These are phyloP conservation scores for Oxyria digyna DNA, from an alignment of 148 eudicot genomes.

Conservation along the genomic window DNA sequence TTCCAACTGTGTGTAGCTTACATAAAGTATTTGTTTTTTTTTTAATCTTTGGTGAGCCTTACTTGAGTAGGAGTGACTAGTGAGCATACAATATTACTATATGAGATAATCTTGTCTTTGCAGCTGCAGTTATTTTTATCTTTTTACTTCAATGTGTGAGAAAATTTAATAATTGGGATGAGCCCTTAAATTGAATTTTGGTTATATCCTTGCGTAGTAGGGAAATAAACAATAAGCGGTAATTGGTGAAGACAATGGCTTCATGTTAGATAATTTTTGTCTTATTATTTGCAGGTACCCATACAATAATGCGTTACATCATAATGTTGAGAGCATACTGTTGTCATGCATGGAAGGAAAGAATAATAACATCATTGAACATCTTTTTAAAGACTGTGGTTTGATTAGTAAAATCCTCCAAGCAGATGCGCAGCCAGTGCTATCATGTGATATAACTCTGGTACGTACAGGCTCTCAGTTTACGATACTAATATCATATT, in stretches of 20 bases:
- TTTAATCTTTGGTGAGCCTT: background rate
- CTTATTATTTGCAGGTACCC: constrained; percentile 50
- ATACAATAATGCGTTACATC: constrained; percentile 83
- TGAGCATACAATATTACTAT: background rate
- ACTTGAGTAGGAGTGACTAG: background rate
- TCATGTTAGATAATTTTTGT: background rate
- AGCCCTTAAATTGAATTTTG: background rate
- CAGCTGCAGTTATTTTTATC: background rate
- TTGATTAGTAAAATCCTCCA: constrained; percentile 52
- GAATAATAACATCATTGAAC: constrained; percentile 41
- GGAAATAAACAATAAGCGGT: background rate
- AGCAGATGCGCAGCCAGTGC: constrained; percentile 46
- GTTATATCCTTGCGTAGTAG: background rate
- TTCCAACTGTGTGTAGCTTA: background rate
- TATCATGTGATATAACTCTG: constrained; percentile 47
- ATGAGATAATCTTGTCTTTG: background rate
- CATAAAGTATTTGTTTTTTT: too few species aligned
- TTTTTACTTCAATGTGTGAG: background rate
- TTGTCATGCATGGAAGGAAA: constrained; percentile 76
- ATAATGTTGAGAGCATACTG: constrained; percentile 91
- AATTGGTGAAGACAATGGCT: background rate
- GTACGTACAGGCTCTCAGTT: constrained; percentile 18
- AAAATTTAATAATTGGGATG: background rate
- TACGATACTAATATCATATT: background rate
- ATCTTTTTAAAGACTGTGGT: constrained; percentile 58